Percentiles rank a stretch among this genome's conserved stretches.
phyloP scores from a whole-genome alignment of 139 green algal species.

The Tetradesmus lagerheimii region DNA sequence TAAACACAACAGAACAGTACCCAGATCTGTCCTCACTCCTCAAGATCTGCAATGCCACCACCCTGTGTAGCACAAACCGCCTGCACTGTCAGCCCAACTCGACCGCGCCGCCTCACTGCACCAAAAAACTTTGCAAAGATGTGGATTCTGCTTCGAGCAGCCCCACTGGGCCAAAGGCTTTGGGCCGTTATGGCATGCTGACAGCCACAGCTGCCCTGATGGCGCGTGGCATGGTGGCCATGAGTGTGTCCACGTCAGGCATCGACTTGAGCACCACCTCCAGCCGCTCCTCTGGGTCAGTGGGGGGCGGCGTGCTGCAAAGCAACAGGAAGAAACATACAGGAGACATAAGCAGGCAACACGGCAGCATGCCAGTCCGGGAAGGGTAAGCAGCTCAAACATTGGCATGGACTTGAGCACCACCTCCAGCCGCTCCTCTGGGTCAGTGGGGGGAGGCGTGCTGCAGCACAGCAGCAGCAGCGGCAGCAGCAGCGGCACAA shows the following conservation, averaged over 20 bases:
- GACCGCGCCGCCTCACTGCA: too few species aligned
- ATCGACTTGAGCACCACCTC: constrained; percentile 28
- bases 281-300: constrained; percentile 42
- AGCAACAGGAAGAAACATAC: background rate
- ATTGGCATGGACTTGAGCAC: constrained; percentile 26
- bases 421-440: constrained; percentile 38
- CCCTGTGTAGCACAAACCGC: too few species aligned
- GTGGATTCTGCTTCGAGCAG: too few species aligned
- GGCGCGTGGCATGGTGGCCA: constrained; percentile 48
- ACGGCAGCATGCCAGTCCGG: background rate
- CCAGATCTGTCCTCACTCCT: background rate
- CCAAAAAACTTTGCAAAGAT: too few species aligned
- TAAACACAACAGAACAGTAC: background rate
- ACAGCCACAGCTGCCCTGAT: constrained; percentile 40
- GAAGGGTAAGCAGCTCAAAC: background rate
- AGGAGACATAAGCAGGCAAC: background rate
- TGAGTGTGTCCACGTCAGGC: constrained; percentile 53
- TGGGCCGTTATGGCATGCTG: background rate
- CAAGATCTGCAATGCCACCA: too few species aligned
- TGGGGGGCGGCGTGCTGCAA: constrained; percentile 40
- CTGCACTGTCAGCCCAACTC: too few species aligned
- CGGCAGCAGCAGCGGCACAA: background rate
- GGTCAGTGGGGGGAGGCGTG: constrained; percentile 31
- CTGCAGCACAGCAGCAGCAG: constrained; percentile 8
- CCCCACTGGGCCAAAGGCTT: too few species aligned